A percentile compares a stretch with the other conserved stretches of the same genome.
These are phyloP conservation scores for Tuber indicum DNA, from an alignment of 495 filamentous ascomycete species.

Conservation along the genomic window DNA sequence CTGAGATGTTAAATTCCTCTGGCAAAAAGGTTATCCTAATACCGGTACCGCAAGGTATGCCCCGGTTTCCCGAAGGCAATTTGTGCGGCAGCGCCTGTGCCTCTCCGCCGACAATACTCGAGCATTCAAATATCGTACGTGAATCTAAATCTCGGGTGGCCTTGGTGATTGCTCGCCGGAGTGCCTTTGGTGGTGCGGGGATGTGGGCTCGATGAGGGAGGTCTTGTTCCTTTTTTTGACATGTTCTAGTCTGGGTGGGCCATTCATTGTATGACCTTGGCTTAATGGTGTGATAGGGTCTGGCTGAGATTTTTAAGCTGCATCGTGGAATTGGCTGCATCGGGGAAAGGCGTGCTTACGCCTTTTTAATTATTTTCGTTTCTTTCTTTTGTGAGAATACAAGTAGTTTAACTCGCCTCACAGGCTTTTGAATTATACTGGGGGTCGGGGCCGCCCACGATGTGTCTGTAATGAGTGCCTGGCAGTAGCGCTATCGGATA, in stretches of 20 bases:
- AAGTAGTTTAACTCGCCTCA: background rate
- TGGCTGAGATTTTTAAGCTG: background rate
- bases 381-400: background rate
- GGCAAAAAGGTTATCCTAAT: background rate
- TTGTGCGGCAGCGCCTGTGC: background rate
- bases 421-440: background rate
- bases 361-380: background rate
- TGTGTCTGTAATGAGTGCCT: background rate
- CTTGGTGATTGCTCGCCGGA: background rate
- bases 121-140: background rate
- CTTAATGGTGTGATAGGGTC: background rate
- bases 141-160: background rate
- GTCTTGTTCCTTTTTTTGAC: background rate
- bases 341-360: background rate
- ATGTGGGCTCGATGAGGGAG: background rate
- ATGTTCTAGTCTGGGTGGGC: background rate
- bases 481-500: background rate
- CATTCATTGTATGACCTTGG: background rate
- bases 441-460: background rate
- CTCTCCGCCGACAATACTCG: background rate
- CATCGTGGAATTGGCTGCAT: background rate
- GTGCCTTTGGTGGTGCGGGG: background rate
- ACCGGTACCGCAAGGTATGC: background rate
- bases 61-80: background rate
- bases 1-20: background rate